These are phyloP conservation scores for Psilocybe sp. DNA, from an alignment of 768 basidiomycete genomes.

Conservation along the genomic window DNA sequence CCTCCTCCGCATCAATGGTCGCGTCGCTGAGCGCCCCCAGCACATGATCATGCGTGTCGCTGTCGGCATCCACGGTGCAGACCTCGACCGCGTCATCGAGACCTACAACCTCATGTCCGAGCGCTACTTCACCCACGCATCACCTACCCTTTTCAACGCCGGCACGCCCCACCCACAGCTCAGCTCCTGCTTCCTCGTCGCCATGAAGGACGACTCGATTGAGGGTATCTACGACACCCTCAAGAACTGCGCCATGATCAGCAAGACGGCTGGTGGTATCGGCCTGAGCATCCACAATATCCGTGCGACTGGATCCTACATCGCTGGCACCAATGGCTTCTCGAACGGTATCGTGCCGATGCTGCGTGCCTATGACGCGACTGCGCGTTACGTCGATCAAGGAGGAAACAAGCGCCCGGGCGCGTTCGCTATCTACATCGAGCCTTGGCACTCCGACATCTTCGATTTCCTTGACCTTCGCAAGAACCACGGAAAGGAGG, in stretches of 20 bases:
- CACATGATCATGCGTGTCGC: constrained; percentile 99
- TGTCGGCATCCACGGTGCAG: constrained; percentile 90
- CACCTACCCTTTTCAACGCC: constrained; percentile 97
- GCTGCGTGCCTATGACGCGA: constrained; percentile 97
- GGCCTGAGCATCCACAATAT: constrained; percentile 96
- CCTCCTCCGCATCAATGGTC: constrained; percentile 89
- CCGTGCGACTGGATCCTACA: constrained; percentile 95
- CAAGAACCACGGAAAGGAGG: constrained; percentile 99
- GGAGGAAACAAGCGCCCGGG: constrained; percentile 99
- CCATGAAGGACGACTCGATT: constrained; percentile 98
- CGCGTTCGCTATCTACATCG: constrained; percentile 96
- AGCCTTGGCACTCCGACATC: constrained; percentile 98
- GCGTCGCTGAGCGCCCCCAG: constrained; percentile 95
- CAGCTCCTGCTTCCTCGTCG: constrained; percentile 94
- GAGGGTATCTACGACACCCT: constrained; percentile 99
- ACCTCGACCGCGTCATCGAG: constrained; percentile 86
- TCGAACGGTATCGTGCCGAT: constrained; percentile 99
- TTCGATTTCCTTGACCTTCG: constrained; percentile 97
- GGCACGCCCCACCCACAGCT: constrained; percentile 96
- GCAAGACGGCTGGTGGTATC: constrained; percentile 98
- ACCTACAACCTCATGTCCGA: constrained; percentile 97
- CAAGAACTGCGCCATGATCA: constrained; percentile 98
- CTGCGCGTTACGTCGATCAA: constrained; percentile 97
- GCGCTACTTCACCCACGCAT: constrained; percentile 97
- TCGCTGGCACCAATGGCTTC: constrained; percentile 98